Percentiles rank a stretch among this genome's conserved stretches.
phyloP scores from a whole-genome alignment of 73 alveolate genomes.

The Paramecium sonneborni region DNA sequence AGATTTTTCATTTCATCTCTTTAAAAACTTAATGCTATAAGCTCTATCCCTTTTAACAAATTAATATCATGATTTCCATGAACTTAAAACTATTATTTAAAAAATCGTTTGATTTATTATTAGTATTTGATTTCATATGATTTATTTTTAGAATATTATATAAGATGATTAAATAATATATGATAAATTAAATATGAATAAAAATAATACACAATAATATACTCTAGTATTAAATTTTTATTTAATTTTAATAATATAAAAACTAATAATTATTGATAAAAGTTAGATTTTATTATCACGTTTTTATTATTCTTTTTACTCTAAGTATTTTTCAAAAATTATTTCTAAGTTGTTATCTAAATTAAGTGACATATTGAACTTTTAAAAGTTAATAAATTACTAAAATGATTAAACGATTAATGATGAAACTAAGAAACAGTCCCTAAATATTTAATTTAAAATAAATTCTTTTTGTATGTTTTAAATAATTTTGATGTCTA shows the following conservation, averaged over 20 bases:
- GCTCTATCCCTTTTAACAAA: background rate
- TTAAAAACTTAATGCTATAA: no score
- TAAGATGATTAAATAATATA: no score
- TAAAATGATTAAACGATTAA: background rate
- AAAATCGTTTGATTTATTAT: background rate
- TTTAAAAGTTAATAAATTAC: background rate
- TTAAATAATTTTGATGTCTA: background rate
- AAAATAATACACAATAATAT: no score
- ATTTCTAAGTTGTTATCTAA: background rate
- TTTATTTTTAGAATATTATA: background rate
- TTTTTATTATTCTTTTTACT: background rate
- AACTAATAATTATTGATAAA: background rate
- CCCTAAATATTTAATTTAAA: background rate
- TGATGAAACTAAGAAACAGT: background rate
- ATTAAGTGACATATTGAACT: background rate
- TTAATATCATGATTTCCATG: background rate
- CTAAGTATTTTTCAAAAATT: background rate
- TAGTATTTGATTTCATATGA: background rate
- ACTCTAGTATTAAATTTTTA: no score
- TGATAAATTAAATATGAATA: background rate
- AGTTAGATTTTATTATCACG: background rate
- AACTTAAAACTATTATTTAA: background rate
- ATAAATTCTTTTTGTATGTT: no score
- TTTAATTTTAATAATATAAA: background rate
- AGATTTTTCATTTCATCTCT: no score